A percentile compares a stretch with the other conserved stretches of the same genome.
Evolutionary conservation across 1,139 yeast species (phyloP).

Genomic region (Barnettozyma hawaiiensis): DNA sequence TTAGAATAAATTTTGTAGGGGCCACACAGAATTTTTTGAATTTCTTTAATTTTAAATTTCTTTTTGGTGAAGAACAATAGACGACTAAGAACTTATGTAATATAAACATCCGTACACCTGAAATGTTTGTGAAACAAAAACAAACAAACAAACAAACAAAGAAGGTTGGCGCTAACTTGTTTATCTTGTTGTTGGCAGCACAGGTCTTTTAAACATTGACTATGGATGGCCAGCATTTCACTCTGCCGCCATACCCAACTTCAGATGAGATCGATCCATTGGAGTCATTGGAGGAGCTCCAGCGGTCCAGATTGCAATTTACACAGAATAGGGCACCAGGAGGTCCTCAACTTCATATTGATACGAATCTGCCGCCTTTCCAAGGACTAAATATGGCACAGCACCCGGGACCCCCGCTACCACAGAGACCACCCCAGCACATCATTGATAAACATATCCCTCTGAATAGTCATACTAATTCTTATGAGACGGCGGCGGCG

Average conservation of each 20-base stretch:
- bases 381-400: not conserved
- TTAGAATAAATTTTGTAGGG: too few relatives aligned
- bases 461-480: not conserved
- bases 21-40: too few relatives aligned
- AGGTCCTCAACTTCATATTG: constrained; percentile 2
- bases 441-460: constrained; percentile 18
- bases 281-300: constrained; percentile 20
- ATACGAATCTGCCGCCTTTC: constrained; percentile 1
- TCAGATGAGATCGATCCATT: constrained; percentile 14
- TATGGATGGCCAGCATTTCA: not conserved
- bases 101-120: not conserved
- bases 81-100: not conserved
- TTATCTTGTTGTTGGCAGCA: not conserved
- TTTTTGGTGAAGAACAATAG: too few relatives aligned
- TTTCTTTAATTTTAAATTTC: too few relatives aligned
- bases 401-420: constrained; percentile 19
- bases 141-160: not conserved
- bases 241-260: constrained; percentile 8
- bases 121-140: not conserved
- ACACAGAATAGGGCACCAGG: not conserved
- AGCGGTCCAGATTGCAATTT: constrained; percentile 9
- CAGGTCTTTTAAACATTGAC: not conserved
- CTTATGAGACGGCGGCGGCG: not conserved
- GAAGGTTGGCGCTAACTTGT: not conserved
- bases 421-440: constrained; percentile 21